Evolutionary conservation across 495 filamentous ascomycete genomes (phyloP).

Genomic region (Penicillium robsamsonii): DNA sequence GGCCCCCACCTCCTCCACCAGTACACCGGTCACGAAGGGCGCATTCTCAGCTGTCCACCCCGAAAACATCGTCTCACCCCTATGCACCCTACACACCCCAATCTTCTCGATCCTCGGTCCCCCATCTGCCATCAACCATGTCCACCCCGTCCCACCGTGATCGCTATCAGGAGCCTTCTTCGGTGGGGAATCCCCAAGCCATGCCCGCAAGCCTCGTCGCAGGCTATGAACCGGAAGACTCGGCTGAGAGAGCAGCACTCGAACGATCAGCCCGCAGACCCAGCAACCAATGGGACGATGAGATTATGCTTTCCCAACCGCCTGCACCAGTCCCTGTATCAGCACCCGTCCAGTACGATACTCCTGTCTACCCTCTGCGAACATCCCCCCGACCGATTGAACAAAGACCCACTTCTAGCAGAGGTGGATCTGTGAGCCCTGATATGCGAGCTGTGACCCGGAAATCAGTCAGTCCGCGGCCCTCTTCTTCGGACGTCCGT

Average conservation of each 20-base stretch:
- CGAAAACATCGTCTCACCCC: conserved; percentile 28
- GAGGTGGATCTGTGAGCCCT: conserved; percentile 55
- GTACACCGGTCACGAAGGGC: conserved; percentile 43
- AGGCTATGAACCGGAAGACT: conserved; percentile 64
- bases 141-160: conserved; percentile 7
- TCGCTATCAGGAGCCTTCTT: conserved; percentile 3
- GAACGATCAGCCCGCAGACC: conserved; percentile 27
- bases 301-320: conserved; percentile 26
- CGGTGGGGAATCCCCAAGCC: conserved; percentile 39
- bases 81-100: conserved; percentile 41
- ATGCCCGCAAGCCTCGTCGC: conserved; percentile 69
- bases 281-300: conserved; percentile 36
- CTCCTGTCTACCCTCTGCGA: conserved; percentile 37
- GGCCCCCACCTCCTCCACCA: conserved; percentile 48
- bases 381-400: conserved; percentile 34
- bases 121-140: conserved; percentile 46
- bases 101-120: conserved; percentile 22
- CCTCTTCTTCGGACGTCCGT: conserved; percentile 52
- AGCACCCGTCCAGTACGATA: conserved; percentile 25
- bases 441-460: conserved; percentile 57
- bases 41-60: conserved; percentile 24
- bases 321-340: conserved; percentile 23
- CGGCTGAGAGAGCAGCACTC: conserved; percentile 43
- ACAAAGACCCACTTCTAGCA: conserved; percentile 24
- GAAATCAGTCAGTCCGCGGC: conserved; percentile 77